Conservation (phyloP, 345 rosid genomes). For the Odontarrhena argentea region DNA sequence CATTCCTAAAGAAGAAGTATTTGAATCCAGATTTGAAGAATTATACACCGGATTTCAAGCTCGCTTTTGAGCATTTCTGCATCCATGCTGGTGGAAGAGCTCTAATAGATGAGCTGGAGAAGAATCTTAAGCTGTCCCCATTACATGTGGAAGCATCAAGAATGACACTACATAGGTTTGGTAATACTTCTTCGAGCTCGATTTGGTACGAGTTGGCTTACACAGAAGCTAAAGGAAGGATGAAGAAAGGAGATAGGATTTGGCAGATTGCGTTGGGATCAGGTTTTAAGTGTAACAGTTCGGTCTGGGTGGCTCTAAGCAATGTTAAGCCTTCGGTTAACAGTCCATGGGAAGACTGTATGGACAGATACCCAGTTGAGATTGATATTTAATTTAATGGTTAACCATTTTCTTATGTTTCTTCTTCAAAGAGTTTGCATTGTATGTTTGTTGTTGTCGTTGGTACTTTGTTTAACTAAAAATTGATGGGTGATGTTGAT, state of each 20-base stretch:
- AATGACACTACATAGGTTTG: conserved; percentile 78
- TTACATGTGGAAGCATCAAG: conserved; percentile 75
- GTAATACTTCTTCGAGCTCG: conserved; percentile 71
- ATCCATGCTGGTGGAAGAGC: conserved; percentile 74
- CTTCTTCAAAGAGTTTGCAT: not conserved
- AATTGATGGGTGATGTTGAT: not conserved
- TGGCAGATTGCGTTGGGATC: conserved; percentile 85
- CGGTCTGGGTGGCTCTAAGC: conserved; percentile 56
- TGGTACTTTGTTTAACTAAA: conserved; percentile 8
- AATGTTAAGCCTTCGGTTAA: conserved; percentile 48
- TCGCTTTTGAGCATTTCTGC: conserved; percentile 79
- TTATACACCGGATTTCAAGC: conserved; percentile 63
- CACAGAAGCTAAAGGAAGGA: conserved; percentile 66
- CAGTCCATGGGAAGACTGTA: conserved; percentile 65
- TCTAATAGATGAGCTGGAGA: conserved; percentile 64
- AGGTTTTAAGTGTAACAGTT: conserved; percentile 76
- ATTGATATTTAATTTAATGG: conserved; percentile 36
- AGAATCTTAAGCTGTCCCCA: conserved; percentile 53
- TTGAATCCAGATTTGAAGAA: conserved; percentile 50
- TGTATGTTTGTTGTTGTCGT: not conserved
- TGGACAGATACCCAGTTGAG: conserved; percentile 43
- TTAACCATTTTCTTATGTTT: conserved; percentile 11
- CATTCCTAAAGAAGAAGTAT: conserved; percentile 49
- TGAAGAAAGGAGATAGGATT: conserved; percentile 58
- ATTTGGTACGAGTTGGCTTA: conserved; percentile 77